Conservation (phyloP, 768 basidiomycete species). For the Naganishia vishniacii region DNA sequence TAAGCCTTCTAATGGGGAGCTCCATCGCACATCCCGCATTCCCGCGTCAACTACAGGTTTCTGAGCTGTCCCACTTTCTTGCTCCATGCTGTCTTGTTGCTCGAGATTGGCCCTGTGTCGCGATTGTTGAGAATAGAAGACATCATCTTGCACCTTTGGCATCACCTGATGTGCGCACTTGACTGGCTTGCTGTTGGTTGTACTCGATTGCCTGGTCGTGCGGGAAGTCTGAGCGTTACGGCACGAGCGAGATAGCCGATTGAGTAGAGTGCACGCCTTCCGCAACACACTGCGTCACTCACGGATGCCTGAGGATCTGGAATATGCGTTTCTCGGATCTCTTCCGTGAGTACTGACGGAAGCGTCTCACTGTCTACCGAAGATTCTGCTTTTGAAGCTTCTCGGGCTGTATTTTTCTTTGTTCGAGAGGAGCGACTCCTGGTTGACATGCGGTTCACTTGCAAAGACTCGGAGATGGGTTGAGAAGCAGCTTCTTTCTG, state of each 20-base stretch:
- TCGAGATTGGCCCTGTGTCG: neutral
- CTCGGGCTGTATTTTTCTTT: neutral
- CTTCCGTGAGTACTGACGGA: neutral
- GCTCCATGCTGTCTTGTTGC: no score
- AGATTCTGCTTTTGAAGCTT: neutral
- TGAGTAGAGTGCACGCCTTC: no score
- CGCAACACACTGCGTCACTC: no score
- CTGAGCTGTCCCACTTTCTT: no score
- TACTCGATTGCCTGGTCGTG: neutral
- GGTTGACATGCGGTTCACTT: neutral
- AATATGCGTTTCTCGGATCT: neutral
- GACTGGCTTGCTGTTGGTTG: no score
- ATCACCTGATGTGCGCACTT: no score
- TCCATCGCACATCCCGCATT: neutral
- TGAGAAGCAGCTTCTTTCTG: neutral
- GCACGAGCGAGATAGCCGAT: no score
- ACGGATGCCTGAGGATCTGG: no score
- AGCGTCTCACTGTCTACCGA: neutral
- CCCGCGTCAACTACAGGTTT: neutral
- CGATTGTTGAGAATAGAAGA: slow-evolving; percentile 1
- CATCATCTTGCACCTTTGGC: no score
- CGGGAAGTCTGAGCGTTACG: no score
- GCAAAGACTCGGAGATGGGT: neutral
- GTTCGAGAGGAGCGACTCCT: neutral
- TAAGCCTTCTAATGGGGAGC: slow-evolving; percentile 2